Evolutionary conservation across 2,329 filamentous ascomycete species (phyloP), one percentile per base, ranked within the genome.

Genomic region (Ophiostoma himal-ulmi): DNA sequence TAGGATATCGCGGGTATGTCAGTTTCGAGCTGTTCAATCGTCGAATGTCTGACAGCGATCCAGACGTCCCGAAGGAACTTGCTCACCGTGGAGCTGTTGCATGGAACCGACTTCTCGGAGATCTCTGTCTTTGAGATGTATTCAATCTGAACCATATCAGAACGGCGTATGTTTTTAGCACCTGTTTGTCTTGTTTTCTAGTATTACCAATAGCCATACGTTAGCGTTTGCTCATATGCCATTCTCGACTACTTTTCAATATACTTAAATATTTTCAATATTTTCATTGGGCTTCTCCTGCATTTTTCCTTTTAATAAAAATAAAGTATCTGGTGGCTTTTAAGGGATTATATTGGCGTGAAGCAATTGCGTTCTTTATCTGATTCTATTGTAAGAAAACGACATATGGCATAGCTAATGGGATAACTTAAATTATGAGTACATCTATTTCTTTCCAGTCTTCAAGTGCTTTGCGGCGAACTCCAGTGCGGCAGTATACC

Each of bases 1-100:
- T 87, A 17, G 86, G 86, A 0, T 90, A 84, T 74, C 79, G 82
- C 37, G 87, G 87, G 3, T 88, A 84, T 81, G 80, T 89, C n/a
- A 85, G 82, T 68, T 82, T 87, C 75, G 87, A 90, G 78, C 74
- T 89, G 41, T 89, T 89, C 76, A 85, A 83, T 57, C 79, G 83
- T 37, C 83, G 79, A 6, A 82, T 88, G 79, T 77, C 81, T 7
- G 82, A 84, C 67, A 75, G 79, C 11, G 79, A 79, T 11, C 71
- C 79, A 1, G 74, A 75, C 0, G 83, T 87, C 3, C 84, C 85
- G 0, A 78, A 78, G 54, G 81, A 83, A 71, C 81, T 88, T 78
- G 86, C 87, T 1, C 75, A 74, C 48, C 79, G 86, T 60, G 86
- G 84, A 0, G 81, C 80, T 4, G 77, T 77, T 44, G 81, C 83